These are phyloP conservation scores for Malassezia psittaci DNA, from an alignment of 1,284 basidiomycete genomes.

Conservation along the genomic window DNA sequence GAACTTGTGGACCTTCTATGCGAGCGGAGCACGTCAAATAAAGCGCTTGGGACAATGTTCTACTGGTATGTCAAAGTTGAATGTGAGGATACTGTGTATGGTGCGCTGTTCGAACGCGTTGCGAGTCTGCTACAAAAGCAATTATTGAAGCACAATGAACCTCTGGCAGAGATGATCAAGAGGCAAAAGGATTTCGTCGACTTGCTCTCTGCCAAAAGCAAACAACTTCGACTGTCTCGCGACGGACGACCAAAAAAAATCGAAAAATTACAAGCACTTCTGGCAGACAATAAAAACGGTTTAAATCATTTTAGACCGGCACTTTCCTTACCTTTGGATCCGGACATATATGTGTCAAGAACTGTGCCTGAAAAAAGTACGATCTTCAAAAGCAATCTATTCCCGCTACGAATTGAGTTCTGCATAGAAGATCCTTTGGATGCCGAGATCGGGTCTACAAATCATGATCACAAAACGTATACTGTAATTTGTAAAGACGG, in stretches of 20 bases:
- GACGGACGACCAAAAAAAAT: conserved; percentile 93
- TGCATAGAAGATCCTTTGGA: neutral
- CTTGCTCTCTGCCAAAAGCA: conserved; percentile 70
- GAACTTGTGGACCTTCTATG: conserved; percentile 60
- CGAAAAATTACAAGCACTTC: conserved; percentile 72
- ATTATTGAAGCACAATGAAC: neutral
- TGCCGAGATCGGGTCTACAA: neutral
- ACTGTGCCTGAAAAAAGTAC: conserved; percentile 82
- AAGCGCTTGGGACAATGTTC: conserved; percentile 75
- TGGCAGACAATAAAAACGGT: conserved; percentile 73
- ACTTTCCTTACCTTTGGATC: conserved; percentile 67
- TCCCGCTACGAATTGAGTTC: conserved; percentile 81
- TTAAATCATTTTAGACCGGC: conserved; percentile 39
- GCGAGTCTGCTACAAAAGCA: conserved; percentile 53
- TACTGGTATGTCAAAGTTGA: conserved; percentile 99
- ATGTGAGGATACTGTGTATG: conserved; percentile 60
- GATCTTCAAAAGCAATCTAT: conserved; percentile 94
- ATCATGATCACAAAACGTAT: conserved; percentile 51
- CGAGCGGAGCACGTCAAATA: conserved; percentile 67
- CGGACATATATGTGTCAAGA: conserved; percentile 67
- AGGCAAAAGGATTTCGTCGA: conserved; percentile 64
- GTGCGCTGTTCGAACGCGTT: conserved; percentile 83
- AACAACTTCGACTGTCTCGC: conserved; percentile 76
- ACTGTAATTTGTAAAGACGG: conserved; percentile 98
- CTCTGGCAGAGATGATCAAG: conserved; percentile 49